phyloP scores from a whole-genome alignment of 495 filamentous ascomycete species.

The Schizothecium vesticola region DNA sequence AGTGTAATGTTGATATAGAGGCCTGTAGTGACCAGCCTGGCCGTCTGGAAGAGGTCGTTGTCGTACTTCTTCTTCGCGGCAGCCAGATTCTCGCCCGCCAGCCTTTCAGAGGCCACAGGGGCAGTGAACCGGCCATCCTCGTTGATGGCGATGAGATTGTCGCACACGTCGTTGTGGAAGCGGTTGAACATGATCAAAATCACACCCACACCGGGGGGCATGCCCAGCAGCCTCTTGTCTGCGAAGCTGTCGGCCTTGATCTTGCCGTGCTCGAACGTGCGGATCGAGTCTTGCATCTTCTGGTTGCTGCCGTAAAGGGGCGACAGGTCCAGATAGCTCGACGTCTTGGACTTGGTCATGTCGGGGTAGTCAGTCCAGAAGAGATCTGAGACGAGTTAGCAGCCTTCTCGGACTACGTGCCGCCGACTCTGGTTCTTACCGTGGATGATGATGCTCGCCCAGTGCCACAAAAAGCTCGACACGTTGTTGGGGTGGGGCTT shows the following conservation, averaged over 20 bases:
- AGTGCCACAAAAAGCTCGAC: constrained; percentile 83
- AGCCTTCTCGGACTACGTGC: neutral
- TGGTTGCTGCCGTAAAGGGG: constrained; percentile 83
- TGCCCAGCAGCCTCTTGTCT: constrained; percentile 70
- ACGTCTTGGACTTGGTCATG: constrained; percentile 60
- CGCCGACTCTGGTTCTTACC: constrained; percentile 24
- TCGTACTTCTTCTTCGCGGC: constrained; percentile 70
- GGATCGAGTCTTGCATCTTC: constrained; percentile 65
- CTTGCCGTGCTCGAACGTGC: constrained; percentile 76
- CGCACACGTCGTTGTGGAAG: constrained; percentile 77
- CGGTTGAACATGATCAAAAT: constrained; percentile 70
- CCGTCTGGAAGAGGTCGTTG: constrained; percentile 80
- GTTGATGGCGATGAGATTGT: constrained; percentile 63
- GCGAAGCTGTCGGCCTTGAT: constrained; percentile 80
- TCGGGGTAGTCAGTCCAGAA: constrained; percentile 41
- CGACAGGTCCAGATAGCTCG: constrained; percentile 78
- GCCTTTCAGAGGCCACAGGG: constrained; percentile 36
- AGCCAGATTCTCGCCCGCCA: constrained; percentile 44
- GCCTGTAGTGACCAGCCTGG: constrained; percentile 70
- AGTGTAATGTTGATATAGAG: constrained; percentile 82
- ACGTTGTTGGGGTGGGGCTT: constrained; percentile 60
- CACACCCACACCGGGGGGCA: constrained; percentile 77
- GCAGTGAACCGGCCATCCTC: constrained; percentile 65
- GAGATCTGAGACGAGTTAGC: constrained; percentile 20
- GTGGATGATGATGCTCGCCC: constrained; percentile 87